These are phyloP conservation scores for Diplocarpon mali DNA, from an alignment of 2,329 filamentous ascomycete species.

Conservation along the genomic window DNA sequence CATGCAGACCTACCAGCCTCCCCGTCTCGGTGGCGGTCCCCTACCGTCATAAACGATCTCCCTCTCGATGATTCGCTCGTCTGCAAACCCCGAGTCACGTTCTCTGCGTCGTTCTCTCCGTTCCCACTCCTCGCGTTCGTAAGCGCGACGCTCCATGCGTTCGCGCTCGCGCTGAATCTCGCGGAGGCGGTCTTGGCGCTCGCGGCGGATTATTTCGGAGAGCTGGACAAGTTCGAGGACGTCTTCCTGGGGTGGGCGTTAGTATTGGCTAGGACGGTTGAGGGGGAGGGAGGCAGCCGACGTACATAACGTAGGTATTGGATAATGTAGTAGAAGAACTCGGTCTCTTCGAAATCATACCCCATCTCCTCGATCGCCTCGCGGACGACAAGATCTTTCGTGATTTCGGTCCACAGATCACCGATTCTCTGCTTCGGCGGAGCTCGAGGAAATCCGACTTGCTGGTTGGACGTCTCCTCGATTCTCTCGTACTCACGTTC, in stretches of 20 bases:
- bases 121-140: slow-evolving; percentile 29
- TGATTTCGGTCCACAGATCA: slow-evolving; percentile 93
- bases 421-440: slow-evolving; percentile 26
- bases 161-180: slow-evolving; percentile 46
- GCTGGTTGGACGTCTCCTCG: slow-evolving; percentile 42
- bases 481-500: slow-evolving; percentile 34
- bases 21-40: slow-evolving; percentile 6
- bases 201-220: slow-evolving; percentile 69
- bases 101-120: slow-evolving; percentile 22
- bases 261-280: not conserved
- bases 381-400: slow-evolving; percentile 77
- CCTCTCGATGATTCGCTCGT: slow-evolving; percentile 55
- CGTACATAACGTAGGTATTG: slow-evolving; percentile 81
- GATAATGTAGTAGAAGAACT: slow-evolving; percentile 84
- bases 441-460: slow-evolving; percentile 27
- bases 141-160: slow-evolving; percentile 40
- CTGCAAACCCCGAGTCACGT: slow-evolving; percentile 35
- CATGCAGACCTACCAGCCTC: slow-evolving; percentile 5
- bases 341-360: slow-evolving; percentile 85
- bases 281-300: slow-evolving; percentile 19
- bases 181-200: slow-evolving; percentile 39
- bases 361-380: slow-evolving; percentile 78
- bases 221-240: slow-evolving; percentile 74
- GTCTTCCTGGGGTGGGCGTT: slow-evolving; percentile 52
- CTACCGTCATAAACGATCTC: slow-evolving; percentile 51